phyloP scores from a whole-genome alignment of 768 basidiomycete species.

The Calocybe gangraenosa region DNA sequence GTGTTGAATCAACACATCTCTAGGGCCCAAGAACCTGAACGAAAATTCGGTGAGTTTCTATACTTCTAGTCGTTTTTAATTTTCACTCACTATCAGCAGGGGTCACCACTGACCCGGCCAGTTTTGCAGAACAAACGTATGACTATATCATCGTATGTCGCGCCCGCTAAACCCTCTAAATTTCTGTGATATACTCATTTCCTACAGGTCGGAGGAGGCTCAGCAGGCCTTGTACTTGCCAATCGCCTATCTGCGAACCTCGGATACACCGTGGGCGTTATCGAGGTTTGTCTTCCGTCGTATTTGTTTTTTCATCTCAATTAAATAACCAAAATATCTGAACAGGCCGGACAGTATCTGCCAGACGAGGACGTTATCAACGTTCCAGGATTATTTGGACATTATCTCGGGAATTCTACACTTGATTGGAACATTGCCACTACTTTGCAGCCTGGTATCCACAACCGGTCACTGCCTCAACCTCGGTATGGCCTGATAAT shows the following conservation, averaged over 20 bases:
- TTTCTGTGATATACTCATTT: neutral
- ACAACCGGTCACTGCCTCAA: conserved; percentile 9
- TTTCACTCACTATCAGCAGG: neutral
- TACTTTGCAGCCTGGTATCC: conserved; percentile 8
- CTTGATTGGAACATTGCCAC: conserved; percentile 11
- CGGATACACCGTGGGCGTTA: conserved; percentile 21
- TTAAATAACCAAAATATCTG: neutral
- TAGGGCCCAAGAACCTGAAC: too few species aligned
- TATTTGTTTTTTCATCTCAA: neutral
- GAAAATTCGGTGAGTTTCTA: too few species aligned
- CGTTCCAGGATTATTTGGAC: conserved; percentile 14
- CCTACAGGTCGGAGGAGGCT: conserved; percentile 18
- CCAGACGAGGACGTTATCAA: conserved; percentile 14
- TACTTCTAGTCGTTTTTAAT: neutral
- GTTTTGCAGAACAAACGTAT: conserved; percentile 11
- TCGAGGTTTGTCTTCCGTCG: conserved; percentile 14
- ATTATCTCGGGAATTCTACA: conserved; percentile 4
- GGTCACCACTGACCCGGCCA: conserved; percentile 9
- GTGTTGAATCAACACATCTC: too few species aligned
- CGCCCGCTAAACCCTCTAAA: neutral
- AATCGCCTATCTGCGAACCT: conserved; percentile 23
- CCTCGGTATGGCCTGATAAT: conserved; percentile 11
- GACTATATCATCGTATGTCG: conserved; percentile 12
- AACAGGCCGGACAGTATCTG: conserved; percentile 20
- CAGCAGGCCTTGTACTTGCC: conserved; percentile 19